phyloP scores from a whole-genome alignment of 2,329 filamentous ascomycete genomes.

The Paramyrothecium sp. region DNA sequence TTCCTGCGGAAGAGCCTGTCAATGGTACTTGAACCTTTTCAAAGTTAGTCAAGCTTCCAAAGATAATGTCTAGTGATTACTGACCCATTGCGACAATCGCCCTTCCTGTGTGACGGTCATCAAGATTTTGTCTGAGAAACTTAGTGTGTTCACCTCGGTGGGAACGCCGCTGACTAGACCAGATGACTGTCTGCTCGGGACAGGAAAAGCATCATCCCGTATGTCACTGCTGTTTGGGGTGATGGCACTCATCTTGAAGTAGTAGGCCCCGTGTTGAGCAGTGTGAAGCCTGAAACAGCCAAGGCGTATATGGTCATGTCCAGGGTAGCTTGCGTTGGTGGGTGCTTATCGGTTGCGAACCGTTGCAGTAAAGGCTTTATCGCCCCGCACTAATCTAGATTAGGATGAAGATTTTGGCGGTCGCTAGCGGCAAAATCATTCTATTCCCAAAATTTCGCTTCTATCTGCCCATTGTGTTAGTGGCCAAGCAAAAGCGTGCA shows the following conservation, averaged over 20 bases:
- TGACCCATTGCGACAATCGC: slow-evolving; percentile 87
- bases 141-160: slow-evolving; percentile 71
- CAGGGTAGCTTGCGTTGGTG: too few relatives aligned
- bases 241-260: background rate
- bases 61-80: slow-evolving; percentile 17
- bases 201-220: slow-evolving; percentile 63
- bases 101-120: slow-evolving; percentile 86
- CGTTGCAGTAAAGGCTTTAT: slow-evolving; percentile 7
- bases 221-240: slow-evolving; percentile 25
- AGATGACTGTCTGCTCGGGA: slow-evolving; percentile 55
- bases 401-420: slow-evolving; percentile 29
- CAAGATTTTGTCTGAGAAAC: slow-evolving; percentile 87
- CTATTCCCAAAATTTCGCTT: slow-evolving; percentile 32
- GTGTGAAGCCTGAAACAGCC: slow-evolving; percentile 2
- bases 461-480: background rate
- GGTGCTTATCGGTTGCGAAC: too few relatives aligned
- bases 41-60: background rate
- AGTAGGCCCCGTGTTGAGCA: slow-evolving; percentile 33
- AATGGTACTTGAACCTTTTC: slow-evolving; percentile 75
- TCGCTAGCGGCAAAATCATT: slow-evolving; percentile 31
- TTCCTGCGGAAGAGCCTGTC: slow-evolving; percentile 61
- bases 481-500: background rate
- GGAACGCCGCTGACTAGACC: slow-evolving; percentile 64
- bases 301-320: background rate
- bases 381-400: slow-evolving; percentile 33